Conservation (phyloP, 176 grass and related monocot genomes). For the Lolium rigidum region DNA sequence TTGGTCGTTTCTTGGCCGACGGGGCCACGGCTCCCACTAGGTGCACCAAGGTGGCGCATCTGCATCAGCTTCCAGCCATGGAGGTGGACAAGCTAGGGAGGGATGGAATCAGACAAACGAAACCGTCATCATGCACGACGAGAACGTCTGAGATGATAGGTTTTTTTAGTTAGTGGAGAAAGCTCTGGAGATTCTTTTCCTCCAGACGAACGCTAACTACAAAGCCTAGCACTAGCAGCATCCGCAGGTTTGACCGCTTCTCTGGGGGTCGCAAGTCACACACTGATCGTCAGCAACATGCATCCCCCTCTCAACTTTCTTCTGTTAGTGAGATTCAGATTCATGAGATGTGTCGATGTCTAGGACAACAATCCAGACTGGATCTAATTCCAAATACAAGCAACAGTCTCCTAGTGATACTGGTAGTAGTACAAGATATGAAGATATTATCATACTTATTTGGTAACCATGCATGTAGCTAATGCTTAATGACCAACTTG, state of each 20-base stretch:
- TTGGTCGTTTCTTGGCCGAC: neutral
- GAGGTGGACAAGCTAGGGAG: neutral
- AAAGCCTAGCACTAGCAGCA: neutral
- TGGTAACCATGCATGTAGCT: neutral
- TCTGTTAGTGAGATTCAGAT: neutral
- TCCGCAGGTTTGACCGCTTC: neutral
- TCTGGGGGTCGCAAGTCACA: neutral
- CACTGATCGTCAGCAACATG: neutral
- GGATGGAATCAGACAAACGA: neutral
- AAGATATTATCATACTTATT: neutral
- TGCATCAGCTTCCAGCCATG: neutral
- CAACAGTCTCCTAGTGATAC: no score
- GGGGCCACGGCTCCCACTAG: conserved; percentile 3
- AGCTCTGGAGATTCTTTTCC: conserved; percentile 4
- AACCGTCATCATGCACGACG: neutral
- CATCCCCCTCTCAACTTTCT: neutral
- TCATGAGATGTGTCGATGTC: neutral
- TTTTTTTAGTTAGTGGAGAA: neutral
- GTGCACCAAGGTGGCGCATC: conserved; percentile 4
- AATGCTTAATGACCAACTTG: conserved; percentile 3
- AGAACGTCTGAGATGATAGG: neutral
- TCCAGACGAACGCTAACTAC: neutral
- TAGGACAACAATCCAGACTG: neutral
- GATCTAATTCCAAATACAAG: no score
- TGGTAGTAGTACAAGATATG: no score